phyloP scores from a whole-genome alignment of 1,284 basidiomycete genomes.

The Apiotrichum sp. region DNA sequence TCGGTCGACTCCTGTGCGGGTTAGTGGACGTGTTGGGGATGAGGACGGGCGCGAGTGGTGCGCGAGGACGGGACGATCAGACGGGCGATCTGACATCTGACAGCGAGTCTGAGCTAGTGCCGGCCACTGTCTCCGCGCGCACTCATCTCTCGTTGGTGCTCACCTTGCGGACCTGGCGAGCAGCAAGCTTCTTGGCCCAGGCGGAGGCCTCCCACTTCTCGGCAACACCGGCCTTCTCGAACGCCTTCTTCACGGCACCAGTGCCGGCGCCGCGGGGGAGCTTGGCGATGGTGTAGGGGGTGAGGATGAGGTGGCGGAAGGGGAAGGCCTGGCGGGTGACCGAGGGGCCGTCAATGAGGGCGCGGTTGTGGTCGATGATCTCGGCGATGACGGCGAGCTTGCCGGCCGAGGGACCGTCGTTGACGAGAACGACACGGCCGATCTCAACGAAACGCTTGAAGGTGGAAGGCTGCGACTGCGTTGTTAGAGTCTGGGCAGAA shows the following conservation, averaged over 20 bases:
- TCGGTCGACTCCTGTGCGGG: slow-evolving; percentile 59
- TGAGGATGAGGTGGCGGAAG: slow-evolving; percentile 89
- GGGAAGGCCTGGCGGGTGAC: slow-evolving; percentile 88
- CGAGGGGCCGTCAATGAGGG: slow-evolving; percentile 89
- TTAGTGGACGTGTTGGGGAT: background rate
- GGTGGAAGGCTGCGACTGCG: slow-evolving; percentile 57
- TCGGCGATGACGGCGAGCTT: slow-evolving; percentile 93
- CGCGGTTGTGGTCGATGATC: slow-evolving; percentile 99
- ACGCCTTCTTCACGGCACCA: slow-evolving; percentile 74
- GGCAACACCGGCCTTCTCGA: slow-evolving; percentile 58
- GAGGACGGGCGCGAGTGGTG: too few relatives aligned
- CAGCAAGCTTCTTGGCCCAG: slow-evolving; percentile 88
- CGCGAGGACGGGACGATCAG: too few relatives aligned
- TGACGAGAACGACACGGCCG: slow-evolving; percentile 97
- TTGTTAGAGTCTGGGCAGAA: background rate
- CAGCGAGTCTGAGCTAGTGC: too few relatives aligned
- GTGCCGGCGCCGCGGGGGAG: slow-evolving; percentile 84
- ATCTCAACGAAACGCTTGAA: slow-evolving; percentile 99
- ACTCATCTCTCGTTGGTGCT: slow-evolving; percentile 1
- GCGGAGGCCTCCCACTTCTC: slow-evolving; percentile 65
- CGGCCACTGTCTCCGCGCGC: too few relatives aligned
- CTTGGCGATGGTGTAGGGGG: slow-evolving; percentile 72
- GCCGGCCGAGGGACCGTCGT: slow-evolving; percentile 75
- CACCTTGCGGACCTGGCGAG: slow-evolving; percentile 66
- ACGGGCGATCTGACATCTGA: too few relatives aligned